Evolutionary conservation across 306 rosid species (phyloP).

Genomic region (Glycyrrhiza uralensis): DNA sequence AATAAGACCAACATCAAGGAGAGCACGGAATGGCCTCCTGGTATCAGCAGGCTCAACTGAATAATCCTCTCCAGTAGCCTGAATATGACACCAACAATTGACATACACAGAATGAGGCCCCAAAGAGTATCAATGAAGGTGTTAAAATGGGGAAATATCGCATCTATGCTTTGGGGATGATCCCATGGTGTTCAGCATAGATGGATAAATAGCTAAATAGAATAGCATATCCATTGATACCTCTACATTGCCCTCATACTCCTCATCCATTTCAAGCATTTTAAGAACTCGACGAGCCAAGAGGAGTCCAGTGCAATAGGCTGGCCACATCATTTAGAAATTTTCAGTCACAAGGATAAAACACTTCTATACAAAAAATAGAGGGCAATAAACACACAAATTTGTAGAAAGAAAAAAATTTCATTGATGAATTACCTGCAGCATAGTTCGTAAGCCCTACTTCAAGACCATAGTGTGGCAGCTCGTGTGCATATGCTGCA

Average conservation of each 20-base stretch:
- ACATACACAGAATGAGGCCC: neutral
- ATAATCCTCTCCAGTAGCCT: slow-evolving; percentile 83
- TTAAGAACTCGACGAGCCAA: slow-evolving; percentile 13
- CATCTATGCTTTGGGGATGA: no score
- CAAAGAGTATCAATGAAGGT: no score
- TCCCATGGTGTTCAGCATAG: no score
- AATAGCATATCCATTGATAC: neutral
- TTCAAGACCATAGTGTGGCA: neutral
- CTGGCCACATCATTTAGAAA: neutral
- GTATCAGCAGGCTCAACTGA: slow-evolving; percentile 78
- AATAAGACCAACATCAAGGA: neutral
- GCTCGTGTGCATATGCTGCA: slow-evolving; percentile 2
- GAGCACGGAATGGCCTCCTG: slow-evolving; percentile 68
- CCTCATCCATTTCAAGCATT: slow-evolving; percentile 7
- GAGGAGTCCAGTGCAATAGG: slow-evolving; percentile 10
- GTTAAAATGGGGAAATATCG: no score
- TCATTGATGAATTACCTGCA: neutral
- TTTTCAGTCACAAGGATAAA: neutral
- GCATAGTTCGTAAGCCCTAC: slow-evolving; percentile 16
- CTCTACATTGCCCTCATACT: slow-evolving; percentile 8
- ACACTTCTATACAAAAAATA: neutral
- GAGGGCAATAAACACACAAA: neutral
- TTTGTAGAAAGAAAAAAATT: neutral
- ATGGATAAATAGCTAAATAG: neutral
- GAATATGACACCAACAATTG: neutral